Base-by-base conservation (phyloP, 1,139 yeast species). In the Geotrichum phurueaensis region DNA sequence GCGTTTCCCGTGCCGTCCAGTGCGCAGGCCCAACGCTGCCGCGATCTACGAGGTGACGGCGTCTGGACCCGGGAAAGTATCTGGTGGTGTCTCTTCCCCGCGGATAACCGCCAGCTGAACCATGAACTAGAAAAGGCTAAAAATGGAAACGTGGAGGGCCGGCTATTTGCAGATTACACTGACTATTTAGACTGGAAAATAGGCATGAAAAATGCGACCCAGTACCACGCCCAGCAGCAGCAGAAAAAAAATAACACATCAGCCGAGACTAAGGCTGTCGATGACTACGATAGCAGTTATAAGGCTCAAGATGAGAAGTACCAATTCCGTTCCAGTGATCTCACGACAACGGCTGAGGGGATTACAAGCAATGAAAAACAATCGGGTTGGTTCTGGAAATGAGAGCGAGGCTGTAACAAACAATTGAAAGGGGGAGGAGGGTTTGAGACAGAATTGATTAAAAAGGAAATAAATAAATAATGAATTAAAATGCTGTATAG, bases 31-130 rank as follows among this genome's bases (percentile, higher is more conserved):
- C 78, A 82, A 63, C 79, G 82, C 54, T 91, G 97, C 72, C 69
- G 80, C 67, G 81, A 81, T 43, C 77, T 81, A 54, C 75, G 83
- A 3, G 97, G 97, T 1, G 76, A 81, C 22, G 81, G 90, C 0
- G 84, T 85, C 9, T 91, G 96, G 96, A 94, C 88, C 68, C 77
- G 80, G 52, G 72, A 72, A 29, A 97, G 97, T 0, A 81, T 84
- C 72, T 91, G 97, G 97, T 81, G 91, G 69, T 91, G 97, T 73
- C 76, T 91, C 59, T 87, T 91, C 74, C 96, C 96, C 25, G 10
- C 15, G 22, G 59, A 58, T 29, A 49, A 57, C n/a, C 53, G 39
- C 3, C 54, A 22, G 18, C 45, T 56, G 27, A 39, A 50, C 1
- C 18, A 51, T 7, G 55, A 53, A 15, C 22, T 53, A 9, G 33